A percentile compares a stretch with the other conserved stretches of the same genome.
phyloP scores from a whole-genome alignment of 2,329 filamentous ascomycete species.

The Exophiala aquamarina region DNA sequence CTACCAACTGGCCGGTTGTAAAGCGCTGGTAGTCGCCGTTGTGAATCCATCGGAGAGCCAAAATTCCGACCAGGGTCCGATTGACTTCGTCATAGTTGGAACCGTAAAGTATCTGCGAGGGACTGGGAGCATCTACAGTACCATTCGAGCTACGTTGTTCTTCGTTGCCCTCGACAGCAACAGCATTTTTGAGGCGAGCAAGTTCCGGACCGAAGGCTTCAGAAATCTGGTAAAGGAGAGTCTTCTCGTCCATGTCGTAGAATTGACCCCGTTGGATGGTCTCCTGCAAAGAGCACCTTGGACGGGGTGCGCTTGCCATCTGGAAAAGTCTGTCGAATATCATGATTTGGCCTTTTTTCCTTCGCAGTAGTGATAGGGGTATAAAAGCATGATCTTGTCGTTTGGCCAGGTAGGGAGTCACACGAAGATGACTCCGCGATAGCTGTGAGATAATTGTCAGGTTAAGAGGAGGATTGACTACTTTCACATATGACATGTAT shows the following conservation, averaged over 20 bases:
- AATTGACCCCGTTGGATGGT: constrained; percentile 24
- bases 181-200: constrained; percentile 32
- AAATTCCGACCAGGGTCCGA: constrained; percentile 39
- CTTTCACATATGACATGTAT: no score
- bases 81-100: constrained; percentile 41
- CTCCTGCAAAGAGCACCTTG: constrained; percentile 19
- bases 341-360: constrained; percentile 13
- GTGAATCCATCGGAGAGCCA: constrained; percentile 39
- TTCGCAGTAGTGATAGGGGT: constrained; percentile 6
- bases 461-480: no score
- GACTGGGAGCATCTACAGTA: constrained; percentile 23
- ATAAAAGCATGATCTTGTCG: constrained; percentile 19
- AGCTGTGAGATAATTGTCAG: constrained; percentile 1
- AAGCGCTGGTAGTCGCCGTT: constrained; percentile 37
- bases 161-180: constrained; percentile 24
- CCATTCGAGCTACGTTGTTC: constrained; percentile 15
- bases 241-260: constrained; percentile 25
- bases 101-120: constrained; percentile 33
- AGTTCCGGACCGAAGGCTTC: constrained; percentile 32
- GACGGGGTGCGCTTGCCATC: constrained; percentile 7
- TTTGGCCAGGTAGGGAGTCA: not conserved
- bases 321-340: constrained; percentile 9
- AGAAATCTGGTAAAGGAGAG: constrained; percentile 30
- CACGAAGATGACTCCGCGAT: constrained; percentile 4
- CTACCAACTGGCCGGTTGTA: constrained; percentile 29